Conservation (phyloP, 768 basidiomycete genomes). For the Kondoa malvinella region DNA sequence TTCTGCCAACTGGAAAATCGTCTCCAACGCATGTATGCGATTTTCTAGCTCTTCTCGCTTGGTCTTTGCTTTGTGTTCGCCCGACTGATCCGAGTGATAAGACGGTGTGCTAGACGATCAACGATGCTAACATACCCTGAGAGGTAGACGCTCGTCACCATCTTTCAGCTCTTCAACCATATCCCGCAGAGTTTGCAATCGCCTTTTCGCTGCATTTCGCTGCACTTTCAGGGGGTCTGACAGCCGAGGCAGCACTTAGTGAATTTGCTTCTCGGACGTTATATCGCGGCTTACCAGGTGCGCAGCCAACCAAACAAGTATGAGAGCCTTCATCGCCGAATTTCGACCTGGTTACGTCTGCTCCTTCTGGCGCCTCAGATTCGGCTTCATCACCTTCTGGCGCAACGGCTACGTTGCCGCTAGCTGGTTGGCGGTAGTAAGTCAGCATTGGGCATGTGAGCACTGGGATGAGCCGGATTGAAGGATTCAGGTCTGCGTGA, state of each 20-base stretch:
- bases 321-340: conserved; percentile 78
- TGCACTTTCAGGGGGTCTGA: conserved; percentile 25
- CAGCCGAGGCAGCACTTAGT: background rate
- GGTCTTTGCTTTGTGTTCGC: too few species aligned
- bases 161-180: background rate
- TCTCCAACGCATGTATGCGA: too few species aligned
- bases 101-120: too few species aligned
- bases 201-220: conserved; percentile 12
- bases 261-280: background rate
- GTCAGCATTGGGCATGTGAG: conserved; percentile 66
- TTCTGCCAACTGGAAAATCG: background rate
- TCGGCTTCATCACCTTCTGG: background rate
- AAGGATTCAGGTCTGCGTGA: conserved; percentile 40
- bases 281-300: conserved; percentile 15
- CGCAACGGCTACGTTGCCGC: conserved; percentile 1
- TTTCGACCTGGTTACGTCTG: conserved; percentile 37
- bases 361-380: background rate
- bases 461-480: conserved; percentile 51
- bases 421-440: conserved; percentile 39
- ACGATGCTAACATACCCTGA: too few species aligned
- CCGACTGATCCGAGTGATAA: too few species aligned
- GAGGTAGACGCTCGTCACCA: background rate
- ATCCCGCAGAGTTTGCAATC: conserved; percentile 19
- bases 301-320: conserved; percentile 53
- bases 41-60: too few species aligned